Percentiles rank a stretch among this genome's conserved stretches.
These are phyloP conservation scores for Puya raimondii DNA, from an alignment of 176 grass and related monocot species.

Conservation along the genomic window DNA sequence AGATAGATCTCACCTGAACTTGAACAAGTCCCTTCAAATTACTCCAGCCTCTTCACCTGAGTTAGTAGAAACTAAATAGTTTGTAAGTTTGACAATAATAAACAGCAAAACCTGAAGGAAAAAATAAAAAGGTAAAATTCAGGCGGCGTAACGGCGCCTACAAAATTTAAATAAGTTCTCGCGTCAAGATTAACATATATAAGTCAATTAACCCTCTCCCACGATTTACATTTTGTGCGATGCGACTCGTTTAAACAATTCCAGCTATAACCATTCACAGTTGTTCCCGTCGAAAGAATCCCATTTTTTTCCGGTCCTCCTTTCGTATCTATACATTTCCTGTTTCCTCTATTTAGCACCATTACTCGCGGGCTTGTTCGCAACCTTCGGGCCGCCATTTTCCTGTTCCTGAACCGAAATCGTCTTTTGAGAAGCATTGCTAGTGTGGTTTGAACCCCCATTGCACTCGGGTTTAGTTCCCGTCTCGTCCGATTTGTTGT, in stretches of 20 bases:
- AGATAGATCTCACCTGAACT: no score
- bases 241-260: background rate
- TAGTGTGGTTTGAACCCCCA: background rate
- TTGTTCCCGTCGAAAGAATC: background rate
- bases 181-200: background rate
- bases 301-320: background rate
- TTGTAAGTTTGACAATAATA: no score
- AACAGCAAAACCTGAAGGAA: no score
- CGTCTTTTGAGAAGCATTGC: background rate
- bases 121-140: background rate
- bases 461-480: conserved; percentile 6
- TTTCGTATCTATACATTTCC: background rate
- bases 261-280: background rate
- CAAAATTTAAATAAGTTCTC: conserved; percentile 30
- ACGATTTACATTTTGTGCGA: background rate
- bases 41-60: no score
- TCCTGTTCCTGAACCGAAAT: background rate
- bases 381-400: background rate
- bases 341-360: background rate
- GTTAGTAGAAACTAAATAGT: no score
- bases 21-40: no score
- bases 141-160: conserved; percentile 15
- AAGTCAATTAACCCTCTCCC: background rate
- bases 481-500: background rate
- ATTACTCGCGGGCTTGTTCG: background rate